phyloP scores from a whole-genome alignment of 2,329 filamentous ascomycete species.

The Stenocarpella maydis region DNA sequence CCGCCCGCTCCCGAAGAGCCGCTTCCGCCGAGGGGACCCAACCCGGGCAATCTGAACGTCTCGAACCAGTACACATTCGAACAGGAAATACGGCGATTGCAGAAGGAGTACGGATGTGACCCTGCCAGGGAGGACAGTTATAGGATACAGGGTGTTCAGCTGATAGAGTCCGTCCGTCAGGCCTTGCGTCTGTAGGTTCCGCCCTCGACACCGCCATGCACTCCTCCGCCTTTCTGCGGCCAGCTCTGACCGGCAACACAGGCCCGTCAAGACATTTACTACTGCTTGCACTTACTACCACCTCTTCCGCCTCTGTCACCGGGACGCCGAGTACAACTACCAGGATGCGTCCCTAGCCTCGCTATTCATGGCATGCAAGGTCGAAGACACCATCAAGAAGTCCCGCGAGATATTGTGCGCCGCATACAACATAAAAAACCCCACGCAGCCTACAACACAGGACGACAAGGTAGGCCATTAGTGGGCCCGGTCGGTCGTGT shows the following conservation, averaged over 20 bases:
- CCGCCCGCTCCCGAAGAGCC: conserved; percentile 26
- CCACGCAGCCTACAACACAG: conserved; percentile 72
- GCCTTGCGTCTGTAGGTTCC: conserved; percentile 76
- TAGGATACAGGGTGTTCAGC: conserved; percentile 84
- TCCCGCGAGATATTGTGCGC: conserved; percentile 91
- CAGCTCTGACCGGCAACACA: conserved; percentile 43
- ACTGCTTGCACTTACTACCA: conserved; percentile 94
- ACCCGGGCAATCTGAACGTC: conserved; percentile 58
- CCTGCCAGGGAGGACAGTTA: conserved; percentile 81
- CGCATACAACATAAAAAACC: conserved; percentile 83
- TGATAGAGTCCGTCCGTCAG: conserved; percentile 86
- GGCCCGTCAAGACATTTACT: conserved; percentile 86
- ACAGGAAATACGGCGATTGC: conserved; percentile 77
- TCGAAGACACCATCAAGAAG: conserved; percentile 98
- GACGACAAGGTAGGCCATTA: conserved; percentile 76
- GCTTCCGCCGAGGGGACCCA: conserved; percentile 47
- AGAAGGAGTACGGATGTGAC: conserved; percentile 74
- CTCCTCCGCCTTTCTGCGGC: background rate
- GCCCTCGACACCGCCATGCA: background rate
- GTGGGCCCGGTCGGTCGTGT: background rate
- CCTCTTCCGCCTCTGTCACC: conserved; percentile 86
- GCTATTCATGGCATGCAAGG: conserved; percentile 93
- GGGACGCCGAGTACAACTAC: conserved; percentile 86
- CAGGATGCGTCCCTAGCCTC: conserved; percentile 88
- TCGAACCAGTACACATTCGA: conserved; percentile 81